Evolutionary conservation across 768 basidiomycete genomes (phyloP), one percentile per base, ranked within the genome.

Genomic region (Symmetrospora coprosmae): DNA sequence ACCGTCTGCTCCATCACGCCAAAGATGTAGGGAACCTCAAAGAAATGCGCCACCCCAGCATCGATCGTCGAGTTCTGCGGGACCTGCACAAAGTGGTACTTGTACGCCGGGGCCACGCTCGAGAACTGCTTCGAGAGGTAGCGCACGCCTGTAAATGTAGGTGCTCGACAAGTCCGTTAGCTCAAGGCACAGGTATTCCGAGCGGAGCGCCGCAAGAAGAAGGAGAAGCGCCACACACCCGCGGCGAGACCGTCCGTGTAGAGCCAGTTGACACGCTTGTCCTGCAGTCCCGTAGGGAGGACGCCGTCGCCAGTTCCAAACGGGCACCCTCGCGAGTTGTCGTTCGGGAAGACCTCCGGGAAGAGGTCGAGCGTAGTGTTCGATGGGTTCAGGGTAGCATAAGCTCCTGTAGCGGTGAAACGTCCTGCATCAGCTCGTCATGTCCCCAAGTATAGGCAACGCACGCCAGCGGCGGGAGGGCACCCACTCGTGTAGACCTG

Each of bases 301-400:
- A 64, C 37, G 0, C 50, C 59, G 33, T 66, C 66, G 4, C 67
- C 67, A 0, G 66, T 67, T 38, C 53, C 41, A 65, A 53, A 67
- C 0, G 67, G 67, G 45, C 61, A 65, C 1, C 67, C 67, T 16
- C 43, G n/a, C 0, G 47, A 31, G 0, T 52, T 64, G 14, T 65
- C 63, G 28, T 64, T 37, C 16, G 65, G 58, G 50, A 63, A 68
- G 1, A 52, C 28, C 13, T 46, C 49, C n/a, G 61, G 50, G 49
- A 67, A 39, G 6, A 48, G 8, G 1, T 46, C 39, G 46, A 64
- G 21, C 17, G 59, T 61, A 14, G 40, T 28, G 30, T 55, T 49
- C 14, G 48, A 39, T 7, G 45, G 37, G 27, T 50, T 34, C 8
- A 66, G 31, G 28, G 31, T 16, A 11, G 52, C 38, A 56, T 48